Conservation (phyloP, 202 grass and related monocot species). For the Digitaria exilis region DNA sequence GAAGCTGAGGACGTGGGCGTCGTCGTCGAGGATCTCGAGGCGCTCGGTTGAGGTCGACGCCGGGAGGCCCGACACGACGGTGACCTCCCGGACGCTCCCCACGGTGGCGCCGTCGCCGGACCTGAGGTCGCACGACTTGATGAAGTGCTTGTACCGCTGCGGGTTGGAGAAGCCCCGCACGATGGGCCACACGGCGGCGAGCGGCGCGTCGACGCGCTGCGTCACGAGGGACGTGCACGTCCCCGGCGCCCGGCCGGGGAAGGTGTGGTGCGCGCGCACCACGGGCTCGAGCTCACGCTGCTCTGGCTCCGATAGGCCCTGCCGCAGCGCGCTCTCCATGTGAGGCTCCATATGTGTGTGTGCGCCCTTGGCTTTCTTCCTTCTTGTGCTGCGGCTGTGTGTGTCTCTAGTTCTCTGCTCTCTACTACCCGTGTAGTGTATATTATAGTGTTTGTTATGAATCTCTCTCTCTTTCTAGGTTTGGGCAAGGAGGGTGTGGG, state of each 20-base stretch:
- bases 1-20: constrained; percentile 84
- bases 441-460: not conserved
- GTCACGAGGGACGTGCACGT: constrained; percentile 83
- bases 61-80: constrained; percentile 78
- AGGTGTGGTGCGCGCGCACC: constrained; percentile 62
- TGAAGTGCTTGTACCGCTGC: constrained; percentile 96
- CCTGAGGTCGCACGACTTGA: constrained; percentile 63
- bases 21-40: constrained; percentile 91
- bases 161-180: constrained; percentile 70
- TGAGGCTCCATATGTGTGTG: constrained; percentile 81
- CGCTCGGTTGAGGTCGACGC: constrained; percentile 80
- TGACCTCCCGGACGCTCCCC: constrained; percentile 81
- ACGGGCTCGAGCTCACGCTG: constrained; percentile 45
- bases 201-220: constrained; percentile 74
- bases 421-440: not conserved
- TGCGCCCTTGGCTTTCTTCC: not conserved
- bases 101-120: constrained; percentile 67
- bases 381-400: not conserved
- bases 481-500: not conserved
- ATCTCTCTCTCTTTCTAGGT: not conserved
- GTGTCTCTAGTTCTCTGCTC: not conserved
- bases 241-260: constrained; percentile 29
- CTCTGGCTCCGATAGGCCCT: constrained; percentile 55
- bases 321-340: constrained; percentile 45
- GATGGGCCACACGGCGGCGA: constrained; percentile 70